A percentile compares a stretch with the other conserved stretches of the same genome.
Evolutionary conservation across 2,329 filamentous ascomycete genomes (phyloP).

Genomic region (Ophiostoma australiae): DNA sequence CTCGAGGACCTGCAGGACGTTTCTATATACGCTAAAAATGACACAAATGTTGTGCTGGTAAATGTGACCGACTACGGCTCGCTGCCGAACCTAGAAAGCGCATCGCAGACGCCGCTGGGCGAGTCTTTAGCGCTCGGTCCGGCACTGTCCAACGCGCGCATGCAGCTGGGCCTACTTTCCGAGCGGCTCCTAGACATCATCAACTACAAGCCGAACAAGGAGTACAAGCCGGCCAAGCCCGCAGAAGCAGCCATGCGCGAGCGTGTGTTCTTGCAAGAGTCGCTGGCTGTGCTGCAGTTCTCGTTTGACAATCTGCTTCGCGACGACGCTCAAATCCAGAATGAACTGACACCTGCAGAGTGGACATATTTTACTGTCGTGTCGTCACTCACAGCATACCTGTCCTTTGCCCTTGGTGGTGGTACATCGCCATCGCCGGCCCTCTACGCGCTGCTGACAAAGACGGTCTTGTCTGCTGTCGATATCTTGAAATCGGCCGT

Average conservation of each 20-base stretch:
- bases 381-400: constrained; percentile 37
- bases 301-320: constrained; percentile 39
- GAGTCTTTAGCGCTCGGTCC: constrained; percentile 48
- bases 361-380: constrained; percentile 42
- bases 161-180: constrained; percentile 45
- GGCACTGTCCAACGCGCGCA: constrained; percentile 44
- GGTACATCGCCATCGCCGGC: background rate
- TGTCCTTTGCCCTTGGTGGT: constrained; percentile 29
- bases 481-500: constrained; percentile 23
- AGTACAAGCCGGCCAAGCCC: constrained; percentile 46
- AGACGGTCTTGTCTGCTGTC: constrained; percentile 23
- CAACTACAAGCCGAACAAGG: constrained; percentile 44
- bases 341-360: constrained; percentile 41
- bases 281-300: constrained; percentile 40
- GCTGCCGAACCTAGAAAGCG: constrained; percentile 45
- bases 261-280: constrained; percentile 42
- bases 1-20: constrained; percentile 42
- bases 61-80: constrained; percentile 50
- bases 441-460: constrained; percentile 4
- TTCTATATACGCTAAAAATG: constrained; percentile 21
- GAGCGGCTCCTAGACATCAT: constrained; percentile 51
- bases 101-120: constrained; percentile 38
- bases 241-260: constrained; percentile 40
- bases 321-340: constrained; percentile 21
- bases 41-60: constrained; percentile 35